A percentile compares a stretch with the other conserved stretches of the same genome.
Conservation (phyloP, 768 basidiomycete genomes). For the Termitomyces sp. region DNA sequence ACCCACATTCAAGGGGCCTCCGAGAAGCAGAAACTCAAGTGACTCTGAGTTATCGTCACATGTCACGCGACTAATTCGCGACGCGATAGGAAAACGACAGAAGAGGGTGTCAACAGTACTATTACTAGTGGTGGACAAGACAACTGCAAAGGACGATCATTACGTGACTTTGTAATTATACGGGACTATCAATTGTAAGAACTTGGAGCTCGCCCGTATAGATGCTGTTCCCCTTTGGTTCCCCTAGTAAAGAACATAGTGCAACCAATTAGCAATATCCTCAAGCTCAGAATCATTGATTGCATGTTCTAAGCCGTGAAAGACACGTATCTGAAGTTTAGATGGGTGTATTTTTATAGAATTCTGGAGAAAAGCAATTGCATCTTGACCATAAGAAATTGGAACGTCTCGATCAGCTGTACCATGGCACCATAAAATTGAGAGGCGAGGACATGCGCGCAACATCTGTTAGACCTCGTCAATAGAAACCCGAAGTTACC, state of each 20-base stretch:
- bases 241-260: background rate
- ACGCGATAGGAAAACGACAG: no score
- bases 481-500: background rate
- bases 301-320: background rate
- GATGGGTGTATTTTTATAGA: background rate
- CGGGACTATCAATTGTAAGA: background rate
- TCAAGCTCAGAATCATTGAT: background rate
- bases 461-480: background rate
- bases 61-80: no score
- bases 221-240: background rate
- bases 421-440: background rate
- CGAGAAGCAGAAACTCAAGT: no score
- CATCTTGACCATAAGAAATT: background rate
- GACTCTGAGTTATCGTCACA: no score
- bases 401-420: background rate
- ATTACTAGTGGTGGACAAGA: background rate
- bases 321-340: background rate
- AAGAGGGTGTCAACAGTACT: no score
- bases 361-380: background rate
- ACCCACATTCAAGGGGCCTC: slow-evolving; percentile 9
- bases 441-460: background rate
- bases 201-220: background rate
- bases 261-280: background rate
- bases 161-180: background rate
- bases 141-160: background rate